Percentiles rank a stretch among this genome's conserved stretches.
Conservation (phyloP, 2,329 filamentous ascomycete genomes). For the Xylariaceae sp. region DNA sequence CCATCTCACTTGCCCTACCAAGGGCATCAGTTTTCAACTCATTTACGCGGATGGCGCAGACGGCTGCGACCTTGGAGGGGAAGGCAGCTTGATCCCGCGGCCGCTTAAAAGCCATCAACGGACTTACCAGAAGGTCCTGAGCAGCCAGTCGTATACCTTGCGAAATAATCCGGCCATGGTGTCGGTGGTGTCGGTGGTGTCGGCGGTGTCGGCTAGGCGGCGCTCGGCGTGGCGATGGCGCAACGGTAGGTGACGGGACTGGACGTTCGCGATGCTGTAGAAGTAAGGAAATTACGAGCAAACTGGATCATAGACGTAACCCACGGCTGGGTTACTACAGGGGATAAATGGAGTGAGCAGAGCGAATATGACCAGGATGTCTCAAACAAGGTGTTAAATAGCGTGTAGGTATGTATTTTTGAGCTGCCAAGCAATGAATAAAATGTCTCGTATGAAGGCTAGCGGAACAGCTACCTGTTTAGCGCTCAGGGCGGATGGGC, state of each 20-base stretch:
- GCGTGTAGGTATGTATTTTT: constrained; percentile 34
- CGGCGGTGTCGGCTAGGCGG: constrained; percentile 17
- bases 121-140: constrained; percentile 92
- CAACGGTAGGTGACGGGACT: constrained; percentile 2
- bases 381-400: constrained; percentile 39
- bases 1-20: constrained; percentile 94
- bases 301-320: constrained; percentile 25
- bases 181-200: too few species aligned
- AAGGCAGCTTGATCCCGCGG: constrained; percentile 29
- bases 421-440: constrained; percentile 35
- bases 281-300: constrained; percentile 25
- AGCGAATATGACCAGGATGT: constrained; percentile 28
- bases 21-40: constrained; percentile 19
- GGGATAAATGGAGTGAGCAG: constrained; percentile 27
- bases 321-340: constrained; percentile 21
- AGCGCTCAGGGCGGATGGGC: constrained; percentile 33
- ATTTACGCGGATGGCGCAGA: constrained; percentile 13
- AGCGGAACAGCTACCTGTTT: constrained; percentile 28
- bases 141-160: constrained; percentile 95
- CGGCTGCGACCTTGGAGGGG: constrained; percentile 26
- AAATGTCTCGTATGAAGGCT: constrained; percentile 42
- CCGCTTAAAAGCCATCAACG: constrained; percentile 18
- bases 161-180: constrained; percentile 89
- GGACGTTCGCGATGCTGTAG: constrained; percentile 8
- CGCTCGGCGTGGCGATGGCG: constrained; percentile 6